Base-by-base conservation (phyloP, 331 rosid species). In the Prunus yedoensis region DNA sequence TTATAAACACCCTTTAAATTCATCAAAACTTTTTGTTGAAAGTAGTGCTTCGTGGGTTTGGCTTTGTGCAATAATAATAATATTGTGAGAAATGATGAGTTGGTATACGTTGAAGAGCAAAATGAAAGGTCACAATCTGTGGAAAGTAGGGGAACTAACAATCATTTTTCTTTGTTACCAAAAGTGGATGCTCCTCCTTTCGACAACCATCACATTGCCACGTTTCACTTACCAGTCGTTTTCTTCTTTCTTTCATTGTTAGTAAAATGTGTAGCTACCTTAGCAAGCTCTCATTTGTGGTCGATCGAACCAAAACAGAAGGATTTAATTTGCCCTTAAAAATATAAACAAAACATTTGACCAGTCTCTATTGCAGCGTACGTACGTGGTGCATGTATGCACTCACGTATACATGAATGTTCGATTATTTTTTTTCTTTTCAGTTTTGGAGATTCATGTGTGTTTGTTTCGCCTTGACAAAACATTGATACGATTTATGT, bases 141-240 rank as follows among this genome's bases (percentile, higher is more conserved):
- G 77, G 70, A 79, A 68, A 74, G 66, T 46, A 71, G 51, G 74
- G 73, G 77, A 57, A 54, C 69, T 21, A 47, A 73, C 64, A 35
- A 35, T 51, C 49, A 70, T 11, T 52, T 52, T 3, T 12, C 25
- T 25, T 25, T 25, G 1, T 70, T 53, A 52, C 47, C 50, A 12
- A 52, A 70, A 52, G 49, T 12, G 52, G 30, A 70, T 18, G 12
- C 16, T 52, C 63, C 11, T 35, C 52, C 21, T 52, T 38, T 52
- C 13, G 14, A 20, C 28, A 28, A 0, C 1, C 64, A 27, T 54
- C 21, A 54, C 27, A 14, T 21, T 35, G 75, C 52, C 52, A 56
- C 53, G 52, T 2, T 27, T 66, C 75, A 71, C 52, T 35, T 54
- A 13, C 21, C 32, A 38, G 66, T 56, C 65, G 21, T 71, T 56